These are phyloP conservation scores for Diaporthe vexans DNA, from an alignment of 2,329 filamentous ascomycete genomes.

Conservation along the genomic window DNA sequence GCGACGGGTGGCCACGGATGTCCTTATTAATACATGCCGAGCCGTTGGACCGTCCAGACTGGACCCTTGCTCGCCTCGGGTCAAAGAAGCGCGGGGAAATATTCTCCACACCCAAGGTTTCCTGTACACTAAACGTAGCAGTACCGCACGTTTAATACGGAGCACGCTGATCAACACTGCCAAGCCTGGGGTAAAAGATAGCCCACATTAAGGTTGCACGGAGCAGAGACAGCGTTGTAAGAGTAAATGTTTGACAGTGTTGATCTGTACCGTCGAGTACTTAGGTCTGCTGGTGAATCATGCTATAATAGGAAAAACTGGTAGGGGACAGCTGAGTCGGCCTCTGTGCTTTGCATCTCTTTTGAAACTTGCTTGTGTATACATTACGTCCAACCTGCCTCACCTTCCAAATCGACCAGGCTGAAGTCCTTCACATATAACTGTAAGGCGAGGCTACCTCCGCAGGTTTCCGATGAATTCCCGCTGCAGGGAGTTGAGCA, in stretches of 20 bases:
- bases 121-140: not conserved
- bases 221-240: not conserved
- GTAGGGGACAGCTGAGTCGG: not conserved
- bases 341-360: not conserved
- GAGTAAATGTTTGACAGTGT: not conserved
- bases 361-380: not conserved
- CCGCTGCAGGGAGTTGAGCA: conserved; percentile 49
- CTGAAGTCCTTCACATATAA: conserved; percentile 15
- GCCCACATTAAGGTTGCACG: conserved; percentile 19
- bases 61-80: conserved; percentile 25
- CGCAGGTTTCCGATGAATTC: conserved; percentile 45
- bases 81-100: conserved; percentile 24
- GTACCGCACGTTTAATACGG: conserved; percentile 15
- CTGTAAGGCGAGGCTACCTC: conserved; percentile 28
- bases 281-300: not conserved
- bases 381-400: not conserved
- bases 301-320: not conserved
- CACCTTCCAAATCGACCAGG: not conserved
- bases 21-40: conserved; percentile 40
- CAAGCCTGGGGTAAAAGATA: conserved; percentile 27
- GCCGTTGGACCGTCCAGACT: conserved; percentile 37
- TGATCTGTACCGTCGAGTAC: not conserved
- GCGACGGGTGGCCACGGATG: conserved; percentile 23
- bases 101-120: conserved; percentile 20
- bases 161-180: conserved; percentile 3